Base-by-base conservation (phyloP, 2,329 filamentous ascomycete genomes). In the Leptographium wingfieldii region DNA sequence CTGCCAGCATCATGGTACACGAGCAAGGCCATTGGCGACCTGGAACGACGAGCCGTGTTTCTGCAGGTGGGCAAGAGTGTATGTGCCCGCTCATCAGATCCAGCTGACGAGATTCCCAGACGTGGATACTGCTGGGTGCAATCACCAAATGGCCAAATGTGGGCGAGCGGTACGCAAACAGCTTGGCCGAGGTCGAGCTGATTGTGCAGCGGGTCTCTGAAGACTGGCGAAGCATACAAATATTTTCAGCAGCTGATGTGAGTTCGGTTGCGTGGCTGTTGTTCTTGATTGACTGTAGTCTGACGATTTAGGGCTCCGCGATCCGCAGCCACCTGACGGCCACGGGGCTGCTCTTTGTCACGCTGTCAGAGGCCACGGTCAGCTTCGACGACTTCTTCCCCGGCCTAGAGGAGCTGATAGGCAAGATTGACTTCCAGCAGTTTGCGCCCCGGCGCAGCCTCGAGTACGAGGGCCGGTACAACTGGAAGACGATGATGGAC, bases 401-500 rank as follows among this genome's bases (percentile, higher is more conserved):
- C n/a, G 55, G 55, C 5, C 55, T 60, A 1, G 55, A 57, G 11
- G 49, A 12, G 10, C 27, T 60, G 19, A 40, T 60, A 10, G n/a
- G 31, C 6, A 4, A n/a, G 27, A 57, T 60, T 6, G 55, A 60
- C 14, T 60, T 60, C n/a, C 54, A 38, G n/a, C 48, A 55, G 55
- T 33, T 57, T 2, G 35, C 19, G 2, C 59, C 35, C 5, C 48
- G 49, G 9, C 55, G 59, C 12, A 19, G 27, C 29, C 59, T 60
- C 48, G 14, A 40, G 12, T 60, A 60, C 40, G n/a, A 19, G 25
- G 59, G 59, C 35, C 49, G 51, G 35, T 60, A 60, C 29, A 60
- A 60, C 59, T 60, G 59, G 59, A 60, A 60, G 59, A 57, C 59
- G 3, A 53, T 60, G 49, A 57, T 60, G 22, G 59, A 60, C 40